Conservation (phyloP, 2,329 filamentous ascomycete genomes). For the Diaporthe destruens region DNA sequence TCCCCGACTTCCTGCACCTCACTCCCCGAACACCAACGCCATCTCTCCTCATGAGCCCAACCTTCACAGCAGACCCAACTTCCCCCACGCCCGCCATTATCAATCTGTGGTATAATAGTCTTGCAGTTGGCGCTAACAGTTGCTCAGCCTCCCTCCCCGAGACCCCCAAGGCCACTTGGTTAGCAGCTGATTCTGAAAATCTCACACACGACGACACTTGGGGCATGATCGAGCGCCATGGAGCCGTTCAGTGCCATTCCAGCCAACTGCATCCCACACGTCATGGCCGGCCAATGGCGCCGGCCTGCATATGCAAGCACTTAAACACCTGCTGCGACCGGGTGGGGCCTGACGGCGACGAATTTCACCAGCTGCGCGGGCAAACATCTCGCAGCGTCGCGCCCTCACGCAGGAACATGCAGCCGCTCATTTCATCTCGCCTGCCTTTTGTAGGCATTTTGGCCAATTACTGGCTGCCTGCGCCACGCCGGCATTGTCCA, state of each 20-base stretch:
- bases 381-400: conserved; percentile 19
- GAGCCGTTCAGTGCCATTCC: conserved; percentile 14
- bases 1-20: not conserved
- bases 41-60: not conserved
- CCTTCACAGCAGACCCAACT: not conserved
- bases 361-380: not conserved
- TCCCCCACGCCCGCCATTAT: not conserved
- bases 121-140: conserved; percentile 19
- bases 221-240: conserved; percentile 10
- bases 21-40: no score
- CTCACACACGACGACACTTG: not conserved
- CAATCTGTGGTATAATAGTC: not conserved
- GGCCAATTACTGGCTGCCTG: conserved; percentile 17
- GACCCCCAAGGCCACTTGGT: not conserved
- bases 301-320: conserved; percentile 41
- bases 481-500: not conserved
- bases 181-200: not conserved
- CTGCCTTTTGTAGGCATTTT: conserved; percentile 32
- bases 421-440: conserved; percentile 39
- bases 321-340: conserved; percentile 38
- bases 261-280: conserved; percentile 38
- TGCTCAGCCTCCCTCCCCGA: conserved; percentile 16
- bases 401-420: conserved; percentile 41
- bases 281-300: conserved; percentile 38
- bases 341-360: conserved; percentile 25